These are phyloP conservation scores for Pichia insulana DNA, from an alignment of 805 yeast genomes.

Conservation along the genomic window DNA sequence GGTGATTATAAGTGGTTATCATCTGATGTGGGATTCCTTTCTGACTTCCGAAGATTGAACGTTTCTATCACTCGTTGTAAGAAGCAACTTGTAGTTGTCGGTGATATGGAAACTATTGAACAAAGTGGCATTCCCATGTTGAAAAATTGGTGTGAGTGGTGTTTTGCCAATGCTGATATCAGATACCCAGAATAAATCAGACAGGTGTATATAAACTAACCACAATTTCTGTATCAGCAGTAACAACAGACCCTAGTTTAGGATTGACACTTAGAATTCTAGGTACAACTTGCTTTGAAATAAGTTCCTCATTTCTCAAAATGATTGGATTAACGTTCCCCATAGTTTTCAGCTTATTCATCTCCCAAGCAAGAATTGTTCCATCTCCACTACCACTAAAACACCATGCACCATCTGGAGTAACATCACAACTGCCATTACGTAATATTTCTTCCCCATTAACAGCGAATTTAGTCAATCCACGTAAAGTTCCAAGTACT, in stretches of 20 bases:
- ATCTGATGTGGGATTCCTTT: constrained; percentile 71
- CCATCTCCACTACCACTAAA: constrained; percentile 54
- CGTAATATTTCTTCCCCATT: constrained; percentile 30
- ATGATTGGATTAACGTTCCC: constrained; percentile 6
- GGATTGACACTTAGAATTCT: constrained; percentile 54
- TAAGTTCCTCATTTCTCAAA: constrained; percentile 1
- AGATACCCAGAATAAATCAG: constrained; percentile 46
- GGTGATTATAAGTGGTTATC: constrained; percentile 23
- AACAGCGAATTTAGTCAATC: constrained; percentile 33
- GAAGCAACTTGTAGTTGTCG: constrained; percentile 76
- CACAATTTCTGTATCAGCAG: constrained; percentile 49
- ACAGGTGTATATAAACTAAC: constrained; percentile 28
- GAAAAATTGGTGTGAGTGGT: constrained; percentile 59
- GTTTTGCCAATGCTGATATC: constrained; percentile 57
- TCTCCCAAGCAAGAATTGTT: constrained; percentile 45
- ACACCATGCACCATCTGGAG: constrained; percentile 61
- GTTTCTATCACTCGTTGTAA: constrained; percentile 92
- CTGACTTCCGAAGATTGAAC: constrained; percentile 71
- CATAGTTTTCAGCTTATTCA: constrained; percentile 8
- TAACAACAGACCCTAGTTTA: constrained; percentile 47
- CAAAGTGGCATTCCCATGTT: constrained; percentile 40
- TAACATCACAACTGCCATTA: constrained; percentile 48
- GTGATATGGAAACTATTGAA: constrained; percentile 69
- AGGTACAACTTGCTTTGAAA: constrained; percentile 28
- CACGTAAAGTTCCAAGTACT: constrained; percentile 30